These are phyloP conservation scores for Ogataea angusta DNA, from an alignment of 805 yeast species.

Conservation along the genomic window DNA sequence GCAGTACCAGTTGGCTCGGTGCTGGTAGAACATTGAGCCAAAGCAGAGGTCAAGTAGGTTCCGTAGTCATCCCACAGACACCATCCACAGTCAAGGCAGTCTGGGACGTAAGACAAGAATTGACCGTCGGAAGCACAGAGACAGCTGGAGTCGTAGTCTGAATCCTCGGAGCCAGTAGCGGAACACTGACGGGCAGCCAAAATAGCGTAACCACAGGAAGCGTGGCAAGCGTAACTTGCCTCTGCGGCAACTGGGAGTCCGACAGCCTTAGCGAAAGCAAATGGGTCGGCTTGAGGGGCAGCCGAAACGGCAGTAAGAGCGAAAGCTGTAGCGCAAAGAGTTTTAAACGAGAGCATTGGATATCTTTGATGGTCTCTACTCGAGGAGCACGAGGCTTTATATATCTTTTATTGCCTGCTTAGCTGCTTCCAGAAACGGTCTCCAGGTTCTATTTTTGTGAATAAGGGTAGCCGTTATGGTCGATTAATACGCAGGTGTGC, in stretches of 20 bases:
- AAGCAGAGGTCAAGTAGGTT: conserved; percentile 28
- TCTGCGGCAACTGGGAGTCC: conserved; percentile 31
- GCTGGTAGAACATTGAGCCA: conserved; percentile 31
- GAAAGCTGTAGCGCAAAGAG: conserved; percentile 7
- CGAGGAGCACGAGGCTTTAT: neutral
- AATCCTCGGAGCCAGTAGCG: conserved; percentile 14
- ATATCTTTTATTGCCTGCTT: neutral
- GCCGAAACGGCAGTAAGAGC: conserved; percentile 8
- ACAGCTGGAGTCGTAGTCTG: conserved; percentile 33
- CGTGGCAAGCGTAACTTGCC: conserved; percentile 34
- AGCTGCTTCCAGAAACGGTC: neutral
- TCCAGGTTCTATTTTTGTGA: neutral
- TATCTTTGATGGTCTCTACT: neutral
- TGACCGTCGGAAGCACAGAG: conserved; percentile 30
- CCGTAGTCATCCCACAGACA: conserved; percentile 39
- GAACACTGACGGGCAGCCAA: conserved; percentile 31
- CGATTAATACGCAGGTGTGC: neutral
- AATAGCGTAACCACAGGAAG: conserved; percentile 35
- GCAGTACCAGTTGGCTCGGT: conserved; percentile 39
- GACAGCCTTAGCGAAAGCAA: conserved; percentile 29
- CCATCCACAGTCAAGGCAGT: conserved; percentile 41
- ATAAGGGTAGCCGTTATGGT: neutral
- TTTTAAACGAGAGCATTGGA: conserved; percentile 9
- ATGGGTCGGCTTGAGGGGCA: conserved; percentile 25
- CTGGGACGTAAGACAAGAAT: conserved; percentile 29